phyloP scores from a whole-genome alignment of 768 basidiomycete genomes.

The Xerocomus brunneocitrinus region DNA sequence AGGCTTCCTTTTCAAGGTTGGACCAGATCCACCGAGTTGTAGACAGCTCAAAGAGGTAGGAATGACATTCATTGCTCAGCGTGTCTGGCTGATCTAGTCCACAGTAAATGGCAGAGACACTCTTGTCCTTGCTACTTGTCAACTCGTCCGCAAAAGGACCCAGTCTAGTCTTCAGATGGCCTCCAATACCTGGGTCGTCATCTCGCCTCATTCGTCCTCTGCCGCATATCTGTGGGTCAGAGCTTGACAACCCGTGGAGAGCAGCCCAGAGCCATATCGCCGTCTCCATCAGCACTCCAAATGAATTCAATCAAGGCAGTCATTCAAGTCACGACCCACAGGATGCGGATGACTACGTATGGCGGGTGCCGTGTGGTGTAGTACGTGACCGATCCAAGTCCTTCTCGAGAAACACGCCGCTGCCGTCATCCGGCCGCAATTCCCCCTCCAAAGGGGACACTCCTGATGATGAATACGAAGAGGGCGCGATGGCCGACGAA shows the following conservation, averaged over 20 bases:
- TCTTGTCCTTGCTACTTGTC: constrained; percentile 78
- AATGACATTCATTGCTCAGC: neutral
- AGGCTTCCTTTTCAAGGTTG: too few species aligned
- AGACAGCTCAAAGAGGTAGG: neutral
- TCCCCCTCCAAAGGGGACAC: constrained; percentile 47
- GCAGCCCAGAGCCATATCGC: constrained; percentile 50
- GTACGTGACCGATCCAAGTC: constrained; percentile 49
- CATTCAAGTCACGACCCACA: constrained; percentile 5
- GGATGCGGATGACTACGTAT: constrained; percentile 50
- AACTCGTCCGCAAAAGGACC: constrained; percentile 81
- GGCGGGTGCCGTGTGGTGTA: constrained; percentile 51
- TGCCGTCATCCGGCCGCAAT: constrained; percentile 46
- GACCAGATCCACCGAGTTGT: neutral
- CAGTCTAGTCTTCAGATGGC: constrained; percentile 81
- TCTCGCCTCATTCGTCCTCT: constrained; percentile 69
- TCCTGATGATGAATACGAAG: constrained; percentile 32
- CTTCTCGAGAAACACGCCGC: constrained; percentile 41
- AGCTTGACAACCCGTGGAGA: constrained; percentile 71
- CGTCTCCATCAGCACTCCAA: constrained; percentile 22
- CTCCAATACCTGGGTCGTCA: constrained; percentile 60
- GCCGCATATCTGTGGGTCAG: constrained; percentile 43
- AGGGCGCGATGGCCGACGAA: constrained; percentile 39
- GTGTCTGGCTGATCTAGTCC: neutral
- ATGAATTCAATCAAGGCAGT: constrained; percentile 5
- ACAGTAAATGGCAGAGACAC: constrained; percentile 61